Evolutionary conservation across 2,329 filamentous ascomycete genomes (phyloP), one percentile per base, ranked within the genome.

Genomic region (Drechmeria coniospora): DNA sequence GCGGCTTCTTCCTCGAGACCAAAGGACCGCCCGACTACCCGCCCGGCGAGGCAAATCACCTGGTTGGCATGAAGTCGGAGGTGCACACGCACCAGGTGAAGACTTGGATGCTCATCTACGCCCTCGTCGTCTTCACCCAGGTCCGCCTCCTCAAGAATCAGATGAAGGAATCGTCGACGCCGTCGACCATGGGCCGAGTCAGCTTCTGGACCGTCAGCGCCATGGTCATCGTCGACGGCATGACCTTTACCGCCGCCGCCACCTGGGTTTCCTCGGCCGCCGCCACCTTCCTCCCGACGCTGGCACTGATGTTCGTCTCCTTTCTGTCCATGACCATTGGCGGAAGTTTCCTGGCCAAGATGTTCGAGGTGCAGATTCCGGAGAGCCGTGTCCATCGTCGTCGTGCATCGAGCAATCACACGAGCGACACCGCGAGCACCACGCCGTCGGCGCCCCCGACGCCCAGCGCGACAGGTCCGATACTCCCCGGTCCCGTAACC

Each of bases 161-260:
- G 49, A 74, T 76, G 57, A 67, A 65, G 36, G 72, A 77, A 42
- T 67, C 72, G 1, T 73, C 61, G 25, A 79, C 74, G 6, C 74
- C 74, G 3, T 79, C 74, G 0, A 79, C 73, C 2, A 58, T 77
- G 38, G 72, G 69, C 4, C 61, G 74, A 12, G 63, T 78, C 39
- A 78, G 73, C 47, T 73, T 78, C 44, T 65, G 64, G 44, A 76
- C 72, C 0, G 59, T 66, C 15, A 60, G 61, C 27, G 60, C 67
- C 36, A 75, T 78, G 66, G 54, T 74, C 18, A 54, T 77, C 32
- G 67, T 68, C 11, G 74, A 79, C 38, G 68, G 68, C 8, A 55
- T 75, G 36, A 55, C 67, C 4, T 74, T 75, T 36, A 56, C 57
- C 3, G 59, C 58, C n/a, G 62, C 63, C n/a, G 59, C 56, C 8